Conservation (phyloP, 257 asterid genomes). For the Knoxia roxburghii region DNA sequence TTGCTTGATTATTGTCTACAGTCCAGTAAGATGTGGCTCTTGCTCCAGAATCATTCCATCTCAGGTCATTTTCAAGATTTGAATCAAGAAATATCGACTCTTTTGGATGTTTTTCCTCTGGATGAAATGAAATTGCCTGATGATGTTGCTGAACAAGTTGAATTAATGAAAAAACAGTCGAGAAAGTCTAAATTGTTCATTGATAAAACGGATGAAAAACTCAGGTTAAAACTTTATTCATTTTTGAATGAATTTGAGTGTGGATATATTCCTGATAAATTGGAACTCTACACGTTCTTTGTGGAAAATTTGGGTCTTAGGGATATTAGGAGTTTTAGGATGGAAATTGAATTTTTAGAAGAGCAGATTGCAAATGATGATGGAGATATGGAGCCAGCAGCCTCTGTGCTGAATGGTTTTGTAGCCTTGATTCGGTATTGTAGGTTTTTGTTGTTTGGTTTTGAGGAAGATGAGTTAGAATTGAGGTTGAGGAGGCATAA, state of each 20-base stretch:
- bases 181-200: constrained; percentile 46
- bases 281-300: constrained; percentile 39
- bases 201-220: constrained; percentile 52
- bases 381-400: constrained; percentile 75
- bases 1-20: constrained; percentile 64
- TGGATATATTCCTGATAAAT: constrained; percentile 47
- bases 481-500: constrained; percentile 43
- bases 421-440: constrained; percentile 69
- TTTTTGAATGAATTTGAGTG: constrained; percentile 71
- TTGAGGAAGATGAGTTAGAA: constrained; percentile 69
- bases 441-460: constrained; percentile 72
- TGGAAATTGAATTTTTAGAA: constrained; percentile 81
- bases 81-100: constrained; percentile 73
- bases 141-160: constrained; percentile 70
- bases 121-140: constrained; percentile 37
- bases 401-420: constrained; percentile 58
- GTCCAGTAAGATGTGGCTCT: constrained; percentile 79
- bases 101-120: constrained; percentile 79
- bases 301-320: constrained; percentile 55
- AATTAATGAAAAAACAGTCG: constrained; percentile 56
- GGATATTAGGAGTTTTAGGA: constrained; percentile 48
- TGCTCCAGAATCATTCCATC: constrained; percentile 69
- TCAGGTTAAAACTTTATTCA: constrained; percentile 52
- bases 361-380: constrained; percentile 81
- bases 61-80: constrained; percentile 84